Evolutionary conservation across 768 basidiomycete genomes (phyloP), one percentile per base, ranked within the genome.

Genomic region (Lactarius quietus): DNA sequence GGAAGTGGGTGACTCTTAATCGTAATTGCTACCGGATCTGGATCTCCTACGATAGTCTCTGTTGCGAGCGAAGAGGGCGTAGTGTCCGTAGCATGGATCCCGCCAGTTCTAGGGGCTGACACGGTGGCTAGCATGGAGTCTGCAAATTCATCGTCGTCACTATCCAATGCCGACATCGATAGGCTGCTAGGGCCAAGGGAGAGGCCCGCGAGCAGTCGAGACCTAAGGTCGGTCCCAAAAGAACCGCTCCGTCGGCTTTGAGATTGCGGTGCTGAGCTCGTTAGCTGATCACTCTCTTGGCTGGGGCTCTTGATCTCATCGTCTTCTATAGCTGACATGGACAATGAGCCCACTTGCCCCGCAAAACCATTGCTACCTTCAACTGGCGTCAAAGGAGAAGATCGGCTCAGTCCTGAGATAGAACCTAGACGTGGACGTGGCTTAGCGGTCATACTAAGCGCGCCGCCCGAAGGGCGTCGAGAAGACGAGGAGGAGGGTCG

Each of bases 91-190:
- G 61, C 15, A 17, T 43, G 28, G 14, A 52, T 65, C 3, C 45
- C 61, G 29, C 62, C 48, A 9, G 48, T 53, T 54, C 23, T 58
- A 20, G 68, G 52, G 18, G 59, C 43, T 29, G 41, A 43, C 26
- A 36, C 15, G 14, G 41, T 52, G n/a, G 14, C 35, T 17, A 33
- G 33, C 7, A 59, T 31, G n/a, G 56, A 39, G 33, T 31, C 64
- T 48, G 56, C 64, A 14, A 74, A 75, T 10, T 79, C 78, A 1
- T 79, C 77, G 59, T 82, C 80, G 23, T 85, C 81, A 7, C 76
- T 76, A 15, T 81, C 86, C 48, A 86, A 72, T 8, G 86, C 86
- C 3, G 84, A 85, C 74, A 80, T 80, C 33, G 83, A 82, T 33
- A 82, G 74, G 1, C 74, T 72, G n/a, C 79, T 78, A 33, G 81